Evolutionary conservation across 345 rosid species (phyloP).

Genomic region (Cardamine resedifolia): DNA sequence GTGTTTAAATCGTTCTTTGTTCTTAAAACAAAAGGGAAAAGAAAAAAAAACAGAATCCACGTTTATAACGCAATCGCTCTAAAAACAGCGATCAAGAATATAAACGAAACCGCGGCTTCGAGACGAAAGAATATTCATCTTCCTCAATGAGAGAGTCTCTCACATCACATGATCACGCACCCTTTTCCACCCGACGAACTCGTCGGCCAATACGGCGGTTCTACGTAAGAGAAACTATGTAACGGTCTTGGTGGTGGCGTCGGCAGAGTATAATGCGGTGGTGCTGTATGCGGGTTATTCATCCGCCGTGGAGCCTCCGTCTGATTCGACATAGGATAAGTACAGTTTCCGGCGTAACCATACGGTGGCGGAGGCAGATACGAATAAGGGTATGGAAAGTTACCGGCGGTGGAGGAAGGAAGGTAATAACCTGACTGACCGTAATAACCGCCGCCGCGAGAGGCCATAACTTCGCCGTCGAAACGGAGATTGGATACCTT

Average conservation of each 20-base stretch:
- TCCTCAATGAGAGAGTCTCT: not conserved
- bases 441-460: conserved; percentile 1
- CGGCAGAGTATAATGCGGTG: not conserved
- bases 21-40: not conserved
- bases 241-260: conserved; percentile 14
- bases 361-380: conserved; percentile 6
- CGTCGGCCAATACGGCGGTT: conserved; percentile 20
- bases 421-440: conserved; percentile 23
- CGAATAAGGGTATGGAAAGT: not conserved
- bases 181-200: not conserved
- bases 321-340: not conserved
- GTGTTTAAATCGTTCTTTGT: not conserved
- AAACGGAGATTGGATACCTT: conserved; percentile 7
- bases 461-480: conserved; percentile 7
- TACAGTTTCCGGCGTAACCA: not conserved
- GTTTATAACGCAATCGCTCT: conserved; percentile 26
- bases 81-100: conserved; percentile 14
- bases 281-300: conserved; percentile 12
- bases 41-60: not conserved
- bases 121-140: not conserved
- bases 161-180: conserved; percentile 29
- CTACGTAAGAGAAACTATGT: conserved; percentile 12
- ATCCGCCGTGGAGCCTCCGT: not conserved
- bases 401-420: conserved; percentile 10
- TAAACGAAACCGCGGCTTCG: not conserved